Conservation (phyloP, 1,284 basidiomycete genomes). For the Tausonia pullulans region DNA sequence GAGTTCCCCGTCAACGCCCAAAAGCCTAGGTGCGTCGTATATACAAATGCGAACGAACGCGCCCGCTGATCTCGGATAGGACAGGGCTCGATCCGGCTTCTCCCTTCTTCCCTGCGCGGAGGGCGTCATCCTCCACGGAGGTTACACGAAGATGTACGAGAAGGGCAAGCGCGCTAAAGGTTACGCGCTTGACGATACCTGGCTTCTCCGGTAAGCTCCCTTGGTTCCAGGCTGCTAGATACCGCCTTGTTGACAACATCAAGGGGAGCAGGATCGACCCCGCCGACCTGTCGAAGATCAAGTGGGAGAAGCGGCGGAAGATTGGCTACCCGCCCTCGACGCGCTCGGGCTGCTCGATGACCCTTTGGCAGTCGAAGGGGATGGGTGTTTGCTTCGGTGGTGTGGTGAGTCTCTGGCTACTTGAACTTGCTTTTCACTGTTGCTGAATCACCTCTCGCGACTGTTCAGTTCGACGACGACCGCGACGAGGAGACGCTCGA, state of each 20-base stretch:
- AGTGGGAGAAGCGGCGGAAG: conserved; percentile 78
- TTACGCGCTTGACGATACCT: conserved; percentile 80
- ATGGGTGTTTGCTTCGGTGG: conserved; percentile 82
- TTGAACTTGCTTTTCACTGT: too few relatives aligned
- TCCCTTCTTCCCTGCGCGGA: conserved; percentile 72
- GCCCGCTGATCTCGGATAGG: neutral
- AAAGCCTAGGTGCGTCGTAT: conserved; percentile 40
- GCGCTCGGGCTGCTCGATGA: conserved; percentile 42
- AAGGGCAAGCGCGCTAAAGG: conserved; percentile 81
- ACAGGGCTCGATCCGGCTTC: conserved; percentile 70
- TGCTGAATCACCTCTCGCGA: too few relatives aligned
- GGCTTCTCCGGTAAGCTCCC: conserved; percentile 60
- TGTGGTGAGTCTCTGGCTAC: conserved; percentile 35
- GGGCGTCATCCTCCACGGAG: conserved; percentile 74
- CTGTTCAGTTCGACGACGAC: conserved; percentile 58
- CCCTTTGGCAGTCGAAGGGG: conserved; percentile 38
- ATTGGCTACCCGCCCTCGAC: conserved; percentile 60
- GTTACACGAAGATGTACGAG: conserved; percentile 82
- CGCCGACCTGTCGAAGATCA: conserved; percentile 46
- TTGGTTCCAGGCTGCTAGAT: neutral
- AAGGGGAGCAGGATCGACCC: conserved; percentile 31
- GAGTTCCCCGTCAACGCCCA: conserved; percentile 58
- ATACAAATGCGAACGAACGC: neutral
- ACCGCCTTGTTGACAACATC: neutral
- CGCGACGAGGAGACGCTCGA: conserved; percentile 74